A percentile compares a stretch with the other conserved stretches of the same genome.
Evolutionary conservation across 306 rosid species (phyloP).

Genomic region (Inga laurina): DNA sequence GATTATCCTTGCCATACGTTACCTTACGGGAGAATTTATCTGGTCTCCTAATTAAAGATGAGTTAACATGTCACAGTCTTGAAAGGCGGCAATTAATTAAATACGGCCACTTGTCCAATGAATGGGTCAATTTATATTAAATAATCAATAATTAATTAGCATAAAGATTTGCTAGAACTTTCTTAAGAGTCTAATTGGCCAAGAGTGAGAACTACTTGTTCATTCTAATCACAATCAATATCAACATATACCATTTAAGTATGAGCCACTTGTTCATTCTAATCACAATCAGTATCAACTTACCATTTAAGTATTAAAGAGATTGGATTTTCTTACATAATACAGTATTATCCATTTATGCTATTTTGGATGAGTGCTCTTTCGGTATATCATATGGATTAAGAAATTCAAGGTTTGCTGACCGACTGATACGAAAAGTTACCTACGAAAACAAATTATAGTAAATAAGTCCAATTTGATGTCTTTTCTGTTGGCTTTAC

Average conservation of each 20-base stretch:
- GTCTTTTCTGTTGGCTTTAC: neutral
- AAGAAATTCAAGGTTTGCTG: neutral
- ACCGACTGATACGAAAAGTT: neutral
- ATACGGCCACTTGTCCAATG: slow-evolving; percentile 11
- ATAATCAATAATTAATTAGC: neutral
- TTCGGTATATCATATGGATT: neutral
- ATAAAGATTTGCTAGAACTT: neutral
- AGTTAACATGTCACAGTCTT: slow-evolving; percentile 36
- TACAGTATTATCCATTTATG: neutral
- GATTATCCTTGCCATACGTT: neutral
- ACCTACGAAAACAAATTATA: neutral
- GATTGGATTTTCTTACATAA: neutral
- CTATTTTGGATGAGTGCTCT: neutral
- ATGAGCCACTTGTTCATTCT: too few relatives aligned
- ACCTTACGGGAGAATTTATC: neutral
- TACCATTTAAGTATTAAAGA: too few relatives aligned
- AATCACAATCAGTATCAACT: too few relatives aligned
- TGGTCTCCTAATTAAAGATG: neutral
- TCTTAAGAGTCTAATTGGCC: neutral
- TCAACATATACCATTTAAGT: neutral
- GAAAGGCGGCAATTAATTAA: neutral
- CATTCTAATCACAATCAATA: neutral
- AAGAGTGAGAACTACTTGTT: neutral
- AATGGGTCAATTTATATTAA: neutral
- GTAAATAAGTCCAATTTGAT: neutral